Base-by-base conservation (phyloP, 1,284 basidiomycete species). In the Ceratobasidium sp. region DNA sequence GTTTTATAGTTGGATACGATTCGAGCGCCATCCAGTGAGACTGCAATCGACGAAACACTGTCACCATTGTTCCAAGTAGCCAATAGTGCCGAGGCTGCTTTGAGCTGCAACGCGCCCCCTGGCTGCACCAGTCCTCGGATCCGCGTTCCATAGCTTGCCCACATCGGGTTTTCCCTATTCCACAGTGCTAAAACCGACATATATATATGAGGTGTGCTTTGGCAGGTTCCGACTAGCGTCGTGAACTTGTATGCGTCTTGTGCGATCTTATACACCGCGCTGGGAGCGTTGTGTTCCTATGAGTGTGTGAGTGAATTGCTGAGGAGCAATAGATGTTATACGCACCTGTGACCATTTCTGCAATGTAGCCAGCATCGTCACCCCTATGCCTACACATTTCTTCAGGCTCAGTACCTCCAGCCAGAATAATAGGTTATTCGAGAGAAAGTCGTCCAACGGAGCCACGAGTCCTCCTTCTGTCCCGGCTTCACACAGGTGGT, bases 361-460 rank as follows among this genome's bases (percentile, higher is more conserved):
- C 7, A 50, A 55, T 6, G 2, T 30, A 10, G 38, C 2, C 1
- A 73, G 20, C 50, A 41, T 33, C 6, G 8, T 0, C 20, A 69
- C n/a, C 6, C 30, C 73, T 30, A 23, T 16, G 18, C 62, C 41
- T 14, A 76, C 6, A 35, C 64, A 67, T 1, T 57, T 44, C n/a
- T 57, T 54, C 16, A 79, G 46, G 38, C 68, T 79, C 38, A 79
- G 33, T 12, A 57, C 57, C 52, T 79, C 78, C 23, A 79, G 30
- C 78, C 78, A 79, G 38, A 55, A 59, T 10, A 79, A 41, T 16
- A 79, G 41, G 20, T 38, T 44, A 18, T 35, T 27, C 4, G 46
- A 54, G n/a, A 74, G 64, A 57, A 79, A 76, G 4, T 50, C 46
- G 1, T 64, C 46, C 20, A 74, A 46, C 5, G 38, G 6, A 16